Percentiles rank a stretch among this genome's conserved stretches.
Evolutionary conservation across 2,329 filamentous ascomycete genomes (phyloP).

Genomic region (Cladosporium sp.): DNA sequence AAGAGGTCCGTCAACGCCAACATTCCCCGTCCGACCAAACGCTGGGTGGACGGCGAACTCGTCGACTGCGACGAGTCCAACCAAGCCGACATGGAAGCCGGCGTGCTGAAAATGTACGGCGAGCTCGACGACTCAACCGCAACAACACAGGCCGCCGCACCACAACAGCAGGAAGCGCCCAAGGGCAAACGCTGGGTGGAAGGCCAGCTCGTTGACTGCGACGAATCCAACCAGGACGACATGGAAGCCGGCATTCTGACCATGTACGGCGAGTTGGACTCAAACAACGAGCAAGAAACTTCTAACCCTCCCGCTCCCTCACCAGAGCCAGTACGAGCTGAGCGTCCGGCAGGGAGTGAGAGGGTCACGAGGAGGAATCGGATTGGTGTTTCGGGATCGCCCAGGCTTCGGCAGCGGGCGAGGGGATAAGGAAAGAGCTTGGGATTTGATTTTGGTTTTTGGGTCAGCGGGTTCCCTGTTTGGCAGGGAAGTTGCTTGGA

Average conservation of each 20-base stretch:
- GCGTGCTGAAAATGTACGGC: conserved; percentile 7
- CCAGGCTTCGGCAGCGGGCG: conserved; percentile 24
- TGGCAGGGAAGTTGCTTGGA: background rate
- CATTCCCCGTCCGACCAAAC: conserved; percentile 4
- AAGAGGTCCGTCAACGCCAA: background rate
- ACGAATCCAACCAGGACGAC: conserved; percentile 7
- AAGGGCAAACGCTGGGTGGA: conserved; percentile 4
- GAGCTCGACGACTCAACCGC: conserved; percentile 1
- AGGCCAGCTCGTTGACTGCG: conserved; percentile 10
- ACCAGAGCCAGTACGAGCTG: background rate
- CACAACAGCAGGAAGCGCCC: background rate
- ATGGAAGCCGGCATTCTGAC: conserved; percentile 10
- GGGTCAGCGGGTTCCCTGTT: too few species aligned
- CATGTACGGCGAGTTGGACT: conserved; percentile 10
- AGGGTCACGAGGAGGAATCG: conserved; percentile 1
- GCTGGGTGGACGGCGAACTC: conserved; percentile 8
- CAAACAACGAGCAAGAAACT: background rate
- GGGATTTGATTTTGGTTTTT: background rate
- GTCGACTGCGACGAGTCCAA: conserved; percentile 10
- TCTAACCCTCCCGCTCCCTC: background rate
- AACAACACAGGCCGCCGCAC: background rate
- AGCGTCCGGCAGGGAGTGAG: conserved; percentile 1
- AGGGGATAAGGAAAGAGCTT: conserved; percentile 12
- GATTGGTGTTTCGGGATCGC: conserved; percentile 18
- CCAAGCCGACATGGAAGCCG: conserved; percentile 9